phyloP scores from a whole-genome alignment of 2,329 filamentous ascomycete species.

The Pseudogymnoascus pannorum region DNA sequence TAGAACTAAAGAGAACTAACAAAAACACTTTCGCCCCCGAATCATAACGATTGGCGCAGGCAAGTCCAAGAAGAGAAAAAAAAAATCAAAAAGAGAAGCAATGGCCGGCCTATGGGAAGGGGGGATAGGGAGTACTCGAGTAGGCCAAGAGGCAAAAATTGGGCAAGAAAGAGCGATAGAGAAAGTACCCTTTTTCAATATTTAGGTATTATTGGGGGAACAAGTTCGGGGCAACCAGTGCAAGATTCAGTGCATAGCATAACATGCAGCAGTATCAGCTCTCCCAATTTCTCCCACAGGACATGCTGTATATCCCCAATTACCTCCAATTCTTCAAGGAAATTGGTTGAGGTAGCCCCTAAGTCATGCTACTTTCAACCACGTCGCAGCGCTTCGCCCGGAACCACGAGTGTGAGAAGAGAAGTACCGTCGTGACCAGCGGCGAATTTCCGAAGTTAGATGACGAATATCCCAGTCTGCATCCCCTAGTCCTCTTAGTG shows the following conservation, averaged over 20 bases:
- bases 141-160: constrained; percentile 2
- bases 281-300: not conserved
- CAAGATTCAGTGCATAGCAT: not conserved
- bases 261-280: not conserved
- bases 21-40: not conserved
- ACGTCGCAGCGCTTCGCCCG: not conserved
- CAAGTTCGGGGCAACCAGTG: not conserved
- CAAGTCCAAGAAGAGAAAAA: constrained; percentile 2
- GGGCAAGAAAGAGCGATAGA: not conserved
- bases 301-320: not conserved
- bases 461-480: constrained; percentile 8
- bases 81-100: not conserved
- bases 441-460: constrained; percentile 8
- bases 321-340: not conserved
- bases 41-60: not conserved
- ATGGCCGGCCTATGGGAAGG: constrained; percentile 1
- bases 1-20: constrained; percentile 5
- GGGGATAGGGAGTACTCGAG: constrained; percentile 3
- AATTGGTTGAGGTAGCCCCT: not conserved
- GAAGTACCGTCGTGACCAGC: not conserved
- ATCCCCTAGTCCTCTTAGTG: constrained; percentile 1
- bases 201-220: not conserved
- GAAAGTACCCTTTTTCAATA: not conserved
- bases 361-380: constrained; percentile 5
- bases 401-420: not conserved